phyloP scores from a whole-genome alignment of 257 asterid species.

The Vinca minor region DNA sequence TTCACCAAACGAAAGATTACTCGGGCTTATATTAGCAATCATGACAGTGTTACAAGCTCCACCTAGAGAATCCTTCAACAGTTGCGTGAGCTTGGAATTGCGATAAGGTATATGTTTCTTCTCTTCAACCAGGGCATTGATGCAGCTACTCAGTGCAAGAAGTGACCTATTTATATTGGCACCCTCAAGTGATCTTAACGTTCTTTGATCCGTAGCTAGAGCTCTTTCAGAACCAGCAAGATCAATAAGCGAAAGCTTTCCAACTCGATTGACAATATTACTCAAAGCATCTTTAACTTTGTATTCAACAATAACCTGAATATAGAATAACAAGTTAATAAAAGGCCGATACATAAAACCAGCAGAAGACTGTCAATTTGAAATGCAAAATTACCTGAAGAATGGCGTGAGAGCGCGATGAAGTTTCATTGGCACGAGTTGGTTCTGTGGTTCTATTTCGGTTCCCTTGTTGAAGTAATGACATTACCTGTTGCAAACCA shows the following conservation, averaged over 20 bases:
- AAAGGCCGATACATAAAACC: neutral
- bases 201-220: conserved; percentile 62
- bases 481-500: conserved; percentile 39
- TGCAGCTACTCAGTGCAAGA: conserved; percentile 64
- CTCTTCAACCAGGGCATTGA: conserved; percentile 61
- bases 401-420: conserved; percentile 64
- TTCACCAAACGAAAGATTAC: conserved; percentile 47
- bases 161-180: conserved; percentile 60
- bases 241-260: conserved; percentile 58
- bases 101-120: conserved; percentile 63
- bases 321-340: neutral
- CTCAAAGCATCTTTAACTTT: conserved; percentile 34
- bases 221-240: conserved; percentile 83
- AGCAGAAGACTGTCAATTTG: neutral
- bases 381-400: conserved; percentile 36
- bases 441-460: conserved; percentile 55
- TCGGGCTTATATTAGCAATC: conserved; percentile 63
- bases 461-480: conserved; percentile 61
- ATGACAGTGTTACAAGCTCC: conserved; percentile 60
- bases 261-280: conserved; percentile 37
- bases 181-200: conserved; percentile 63
- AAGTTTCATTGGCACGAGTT: conserved; percentile 58
- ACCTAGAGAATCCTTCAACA: too few relatives aligned
- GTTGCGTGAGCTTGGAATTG: conserved; percentile 67
- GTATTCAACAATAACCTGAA: conserved; percentile 43